Evolutionary conservation across 768 basidiomycete species (phyloP).

Genomic region (Agrocybe chaxingu): DNA sequence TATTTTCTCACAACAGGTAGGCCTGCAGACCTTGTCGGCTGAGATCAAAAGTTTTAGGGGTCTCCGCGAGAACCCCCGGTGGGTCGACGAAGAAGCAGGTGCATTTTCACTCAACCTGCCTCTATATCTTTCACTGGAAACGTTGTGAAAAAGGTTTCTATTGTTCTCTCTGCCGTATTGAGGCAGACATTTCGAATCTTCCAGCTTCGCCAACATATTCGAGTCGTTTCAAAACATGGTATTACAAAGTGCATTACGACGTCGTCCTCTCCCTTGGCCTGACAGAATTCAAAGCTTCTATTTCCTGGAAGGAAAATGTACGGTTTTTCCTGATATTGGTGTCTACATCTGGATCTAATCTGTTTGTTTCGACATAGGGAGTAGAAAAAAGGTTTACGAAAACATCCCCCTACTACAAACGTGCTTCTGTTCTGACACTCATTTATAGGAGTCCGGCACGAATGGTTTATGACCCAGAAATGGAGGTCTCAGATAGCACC

Average conservation of each 20-base stretch:
- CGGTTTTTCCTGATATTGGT: too few relatives aligned
- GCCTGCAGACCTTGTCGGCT: conserved; percentile 7
- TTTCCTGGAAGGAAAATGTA: conserved; percentile 46
- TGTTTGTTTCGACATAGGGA: too few relatives aligned
- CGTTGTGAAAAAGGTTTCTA: not conserved
- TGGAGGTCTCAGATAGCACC: too few relatives aligned
- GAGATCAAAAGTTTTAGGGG: conserved; percentile 20
- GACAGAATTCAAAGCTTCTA: conserved; percentile 45
- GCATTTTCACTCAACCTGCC: not conserved
- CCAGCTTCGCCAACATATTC: not conserved
- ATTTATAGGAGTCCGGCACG: conserved; percentile 31
- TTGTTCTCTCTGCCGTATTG: conserved; percentile 12
- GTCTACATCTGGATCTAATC: too few relatives aligned
- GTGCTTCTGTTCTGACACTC: conserved; percentile 42
- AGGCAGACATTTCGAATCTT: conserved; percentile 11
- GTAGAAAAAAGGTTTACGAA: too few relatives aligned
- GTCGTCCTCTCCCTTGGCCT: conserved; percentile 43
- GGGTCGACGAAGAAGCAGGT: conserved; percentile 3
- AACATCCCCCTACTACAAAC: conserved; percentile 30
- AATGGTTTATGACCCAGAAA: conserved; percentile 18
- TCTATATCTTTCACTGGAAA: too few relatives aligned
- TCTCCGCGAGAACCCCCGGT: conserved; percentile 12
- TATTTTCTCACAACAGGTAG: not conserved
- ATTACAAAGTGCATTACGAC: conserved; percentile 26
- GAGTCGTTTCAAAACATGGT: conserved; percentile 6